Evolutionary conservation across 1,284 basidiomycete species (phyloP).

Genomic region (Ustilago tritici): DNA sequence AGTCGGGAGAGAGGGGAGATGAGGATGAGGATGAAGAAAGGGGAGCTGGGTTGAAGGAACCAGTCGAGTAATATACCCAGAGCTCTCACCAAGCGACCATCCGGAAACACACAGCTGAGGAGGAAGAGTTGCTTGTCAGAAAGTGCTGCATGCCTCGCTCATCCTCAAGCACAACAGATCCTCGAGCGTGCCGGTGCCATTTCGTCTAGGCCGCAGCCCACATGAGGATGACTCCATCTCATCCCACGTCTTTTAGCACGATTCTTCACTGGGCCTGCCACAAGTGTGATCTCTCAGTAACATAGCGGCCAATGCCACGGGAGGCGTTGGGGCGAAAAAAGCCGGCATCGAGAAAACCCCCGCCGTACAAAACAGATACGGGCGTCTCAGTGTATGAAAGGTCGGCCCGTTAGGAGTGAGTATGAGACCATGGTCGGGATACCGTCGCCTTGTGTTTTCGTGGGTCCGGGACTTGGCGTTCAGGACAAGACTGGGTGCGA

Average conservation of each 20-base stretch:
- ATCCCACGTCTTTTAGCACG: not conserved
- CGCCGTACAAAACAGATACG: not conserved
- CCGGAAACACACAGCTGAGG: not conserved
- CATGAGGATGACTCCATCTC: not conserved
- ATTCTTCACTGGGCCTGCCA: not conserved
- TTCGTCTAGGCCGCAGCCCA: too few relatives aligned
- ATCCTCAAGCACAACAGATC: not conserved
- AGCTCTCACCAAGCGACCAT: not conserved
- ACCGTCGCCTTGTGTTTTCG: constrained; percentile 3
- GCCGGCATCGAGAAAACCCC: not conserved
- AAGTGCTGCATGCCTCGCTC: not conserved
- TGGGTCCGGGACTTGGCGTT: constrained; percentile 28
- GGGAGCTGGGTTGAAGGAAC: not conserved
- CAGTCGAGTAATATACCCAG: not conserved
- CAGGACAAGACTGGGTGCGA: constrained; percentile 8
- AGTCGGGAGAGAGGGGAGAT: not conserved
- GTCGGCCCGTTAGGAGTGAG: not conserved
- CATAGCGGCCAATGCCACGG: not conserved
- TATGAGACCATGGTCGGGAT: constrained; percentile 10
- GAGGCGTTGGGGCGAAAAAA: not conserved
- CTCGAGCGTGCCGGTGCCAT: not conserved
- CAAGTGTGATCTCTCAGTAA: not conserved
- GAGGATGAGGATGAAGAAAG: not conserved
- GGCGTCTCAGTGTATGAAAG: not conserved
- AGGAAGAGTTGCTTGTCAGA: not conserved